Percentiles rank a stretch among this genome's conserved stretches.
These are phyloP conservation scores for Plasmodium vivax DNA, from an alignment of 169 alveolate genomes.

Conservation along the genomic window DNA sequence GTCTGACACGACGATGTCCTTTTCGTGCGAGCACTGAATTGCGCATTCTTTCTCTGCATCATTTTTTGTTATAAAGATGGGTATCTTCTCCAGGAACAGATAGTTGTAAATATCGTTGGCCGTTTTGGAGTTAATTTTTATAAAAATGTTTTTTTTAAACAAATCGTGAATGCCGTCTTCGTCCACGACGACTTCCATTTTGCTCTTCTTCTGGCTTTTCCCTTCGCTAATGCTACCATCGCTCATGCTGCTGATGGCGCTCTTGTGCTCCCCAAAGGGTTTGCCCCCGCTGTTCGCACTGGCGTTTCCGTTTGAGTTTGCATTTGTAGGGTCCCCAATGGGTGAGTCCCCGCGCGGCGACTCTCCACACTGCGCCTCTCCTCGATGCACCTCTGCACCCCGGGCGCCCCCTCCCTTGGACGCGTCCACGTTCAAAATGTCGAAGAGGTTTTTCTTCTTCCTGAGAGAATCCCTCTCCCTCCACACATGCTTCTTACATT, in stretches of 20 bases:
- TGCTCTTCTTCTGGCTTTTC: slow-evolving; percentile 11
- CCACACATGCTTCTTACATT: slow-evolving; percentile 75
- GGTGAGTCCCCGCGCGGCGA: not conserved
- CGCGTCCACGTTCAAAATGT: slow-evolving; percentile 39
- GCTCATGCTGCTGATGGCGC: slow-evolving; percentile 9
- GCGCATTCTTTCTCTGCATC: slow-evolving; percentile 77
- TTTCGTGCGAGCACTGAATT: slow-evolving; percentile 72
- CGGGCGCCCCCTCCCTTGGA: not conserved
- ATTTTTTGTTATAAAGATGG: slow-evolving; percentile 72
- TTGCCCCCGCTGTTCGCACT: not conserved
- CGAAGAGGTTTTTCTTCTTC: slow-evolving; percentile 64
- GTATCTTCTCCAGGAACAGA: slow-evolving; percentile 58
- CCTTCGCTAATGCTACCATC: not conserved
- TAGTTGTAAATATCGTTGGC: slow-evolving; percentile 73
- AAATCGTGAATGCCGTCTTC: slow-evolving; percentile 71
- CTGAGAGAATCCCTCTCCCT: slow-evolving; percentile 54
- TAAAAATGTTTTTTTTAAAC: slow-evolving; percentile 72
- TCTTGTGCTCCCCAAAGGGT: slow-evolving; percentile 5
- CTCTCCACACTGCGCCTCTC: not conserved
- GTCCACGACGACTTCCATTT: slow-evolving; percentile 66
- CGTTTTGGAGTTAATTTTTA: slow-evolving; percentile 67
- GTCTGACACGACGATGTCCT: slow-evolving; percentile 87
- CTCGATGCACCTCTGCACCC: not conserved
- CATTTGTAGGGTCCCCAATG: not conserved
- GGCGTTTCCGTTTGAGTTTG: not conserved